Conservation (phyloP, 2,329 filamentous ascomycete species). For the Cladorrhinum sp. region DNA sequence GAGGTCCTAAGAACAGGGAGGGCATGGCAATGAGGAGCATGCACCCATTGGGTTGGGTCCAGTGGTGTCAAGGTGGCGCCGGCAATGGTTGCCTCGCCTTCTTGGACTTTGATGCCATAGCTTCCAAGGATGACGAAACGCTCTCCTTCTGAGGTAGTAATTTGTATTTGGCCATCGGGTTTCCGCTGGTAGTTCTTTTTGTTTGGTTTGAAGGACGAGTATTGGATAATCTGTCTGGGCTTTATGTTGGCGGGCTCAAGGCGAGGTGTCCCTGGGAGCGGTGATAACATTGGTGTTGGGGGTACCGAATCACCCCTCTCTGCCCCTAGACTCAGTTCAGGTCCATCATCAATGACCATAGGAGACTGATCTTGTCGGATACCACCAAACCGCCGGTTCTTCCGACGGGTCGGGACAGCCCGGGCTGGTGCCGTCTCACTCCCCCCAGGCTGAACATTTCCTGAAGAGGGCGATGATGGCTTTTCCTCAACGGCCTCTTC, state of each 20-base stretch:
- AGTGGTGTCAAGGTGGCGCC: slow-evolving; percentile 59
- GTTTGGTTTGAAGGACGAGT: slow-evolving; percentile 46
- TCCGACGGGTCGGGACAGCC: slow-evolving; percentile 4
- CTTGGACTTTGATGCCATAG: slow-evolving; percentile 60
- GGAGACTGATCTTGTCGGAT: slow-evolving; percentile 2
- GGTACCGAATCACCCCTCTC: slow-evolving; percentile 2
- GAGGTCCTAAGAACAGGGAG: slow-evolving; percentile 62
- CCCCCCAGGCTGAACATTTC: background rate
- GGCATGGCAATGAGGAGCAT: slow-evolving; percentile 66
- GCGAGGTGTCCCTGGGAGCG: slow-evolving; percentile 6
- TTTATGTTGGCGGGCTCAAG: slow-evolving; percentile 3
- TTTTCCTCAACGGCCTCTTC: slow-evolving; percentile 3
- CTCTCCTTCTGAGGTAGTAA: slow-evolving; percentile 51
- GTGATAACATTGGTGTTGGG: slow-evolving; percentile 2
- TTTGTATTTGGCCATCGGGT: slow-evolving; percentile 37
- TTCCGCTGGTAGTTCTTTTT: slow-evolving; percentile 43
- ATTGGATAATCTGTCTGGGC: slow-evolving; percentile 28
- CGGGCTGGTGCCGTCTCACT: slow-evolving; percentile 1
- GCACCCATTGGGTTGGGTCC: slow-evolving; percentile 52
- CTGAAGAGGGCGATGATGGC: background rate
- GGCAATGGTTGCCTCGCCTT: slow-evolving; percentile 62
- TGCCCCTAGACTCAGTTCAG: background rate
- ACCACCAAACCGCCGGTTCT: slow-evolving; percentile 9
- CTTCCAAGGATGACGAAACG: slow-evolving; percentile 63
- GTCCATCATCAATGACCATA: background rate